Percentiles rank a stretch among this genome's conserved stretches.
Evolutionary conservation across 164 flowering plant species (phyloP).

Genomic region (Berberis thunbergii): DNA sequence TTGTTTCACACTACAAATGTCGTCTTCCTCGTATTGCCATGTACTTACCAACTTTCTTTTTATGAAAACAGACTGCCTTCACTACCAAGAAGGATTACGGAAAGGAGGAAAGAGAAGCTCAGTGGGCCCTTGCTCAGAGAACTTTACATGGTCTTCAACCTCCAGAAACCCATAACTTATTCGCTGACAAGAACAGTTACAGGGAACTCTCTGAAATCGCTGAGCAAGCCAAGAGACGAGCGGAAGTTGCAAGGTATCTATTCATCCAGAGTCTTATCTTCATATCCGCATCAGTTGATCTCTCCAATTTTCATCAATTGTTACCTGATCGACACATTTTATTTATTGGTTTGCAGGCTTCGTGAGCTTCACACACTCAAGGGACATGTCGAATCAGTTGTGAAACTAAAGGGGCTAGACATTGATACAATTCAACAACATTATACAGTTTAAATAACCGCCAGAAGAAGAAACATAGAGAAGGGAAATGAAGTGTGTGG

Average conservation of each 20-base stretch:
- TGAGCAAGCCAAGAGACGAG: slow-evolving; percentile 95
- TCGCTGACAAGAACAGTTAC: slow-evolving; percentile 84
- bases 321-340: neutral
- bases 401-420: slow-evolving; percentile 67
- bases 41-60: neutral
- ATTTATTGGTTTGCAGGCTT: slow-evolving; percentile 29
- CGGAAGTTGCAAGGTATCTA: slow-evolving; percentile 92
- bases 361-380: slow-evolving; percentile 68
- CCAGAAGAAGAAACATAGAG: neutral
- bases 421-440: slow-evolving; percentile 70
- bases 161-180: slow-evolving; percentile 46
- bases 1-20: neutral
- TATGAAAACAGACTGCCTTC: slow-evolving; percentile 73
- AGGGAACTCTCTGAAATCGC: slow-evolving; percentile 95
- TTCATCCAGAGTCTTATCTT: neutral
- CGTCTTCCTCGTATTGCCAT: too few relatives aligned
- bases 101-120: slow-evolving; percentile 92
- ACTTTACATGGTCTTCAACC: slow-evolving; percentile 94
- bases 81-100: slow-evolving; percentile 94
- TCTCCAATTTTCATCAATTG: neutral
- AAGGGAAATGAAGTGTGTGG: neutral
- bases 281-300: neutral
- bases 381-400: slow-evolving; percentile 77
- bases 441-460: slow-evolving; percentile 40
- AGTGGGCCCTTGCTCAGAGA: slow-evolving; percentile 97